Percentiles rank a stretch among this genome's conserved stretches.
Evolutionary conservation across 2,329 filamentous ascomycete species (phyloP).

Genomic region (Chalaropsis thielavioides): DNA sequence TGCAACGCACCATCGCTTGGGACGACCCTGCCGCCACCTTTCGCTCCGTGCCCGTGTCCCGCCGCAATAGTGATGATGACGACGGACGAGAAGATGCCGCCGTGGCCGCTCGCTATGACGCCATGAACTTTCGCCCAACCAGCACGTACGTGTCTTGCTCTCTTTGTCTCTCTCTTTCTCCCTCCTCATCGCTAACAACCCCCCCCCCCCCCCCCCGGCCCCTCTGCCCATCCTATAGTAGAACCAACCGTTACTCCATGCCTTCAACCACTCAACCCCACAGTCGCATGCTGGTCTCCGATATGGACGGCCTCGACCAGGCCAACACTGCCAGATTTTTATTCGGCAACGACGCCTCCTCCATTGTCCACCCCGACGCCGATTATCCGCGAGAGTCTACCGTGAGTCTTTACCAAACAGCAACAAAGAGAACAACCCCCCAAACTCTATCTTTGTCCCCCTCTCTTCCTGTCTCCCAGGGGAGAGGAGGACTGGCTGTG

Average conservation of each 20-base stretch:
- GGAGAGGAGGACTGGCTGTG: neutral
- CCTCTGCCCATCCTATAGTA: neutral
- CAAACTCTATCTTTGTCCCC: neutral
- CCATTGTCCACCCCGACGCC: conserved; percentile 4
- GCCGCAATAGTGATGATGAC: conserved; percentile 72
- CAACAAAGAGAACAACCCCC: too few relatives aligned
- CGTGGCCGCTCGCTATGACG: conserved; percentile 46
- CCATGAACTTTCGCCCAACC: conserved; percentile 57
- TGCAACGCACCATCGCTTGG: conserved; percentile 36
- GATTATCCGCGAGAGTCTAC: conserved; percentile 31
- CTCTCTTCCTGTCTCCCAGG: neutral
- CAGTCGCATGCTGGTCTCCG: conserved; percentile 45
- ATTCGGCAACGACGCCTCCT: conserved; percentile 53
- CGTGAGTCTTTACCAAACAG: conserved; percentile 15
- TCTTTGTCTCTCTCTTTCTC: neutral
- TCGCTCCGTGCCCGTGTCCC: conserved; percentile 71
- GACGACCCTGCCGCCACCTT: conserved; percentile 58
- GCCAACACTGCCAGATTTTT: conserved; percentile 77
- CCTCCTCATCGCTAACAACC: neutral
- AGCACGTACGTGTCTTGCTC: conserved; percentile 54
- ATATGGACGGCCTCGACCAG: conserved; percentile 51
- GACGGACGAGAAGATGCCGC: conserved; percentile 60
- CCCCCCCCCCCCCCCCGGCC: too few relatives aligned
- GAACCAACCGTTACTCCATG: conserved; percentile 78
- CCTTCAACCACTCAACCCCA: conserved; percentile 53